Evolutionary conservation across 2,329 filamentous ascomycete species (phyloP).

Genomic region (Verticillium tricorpus): DNA sequence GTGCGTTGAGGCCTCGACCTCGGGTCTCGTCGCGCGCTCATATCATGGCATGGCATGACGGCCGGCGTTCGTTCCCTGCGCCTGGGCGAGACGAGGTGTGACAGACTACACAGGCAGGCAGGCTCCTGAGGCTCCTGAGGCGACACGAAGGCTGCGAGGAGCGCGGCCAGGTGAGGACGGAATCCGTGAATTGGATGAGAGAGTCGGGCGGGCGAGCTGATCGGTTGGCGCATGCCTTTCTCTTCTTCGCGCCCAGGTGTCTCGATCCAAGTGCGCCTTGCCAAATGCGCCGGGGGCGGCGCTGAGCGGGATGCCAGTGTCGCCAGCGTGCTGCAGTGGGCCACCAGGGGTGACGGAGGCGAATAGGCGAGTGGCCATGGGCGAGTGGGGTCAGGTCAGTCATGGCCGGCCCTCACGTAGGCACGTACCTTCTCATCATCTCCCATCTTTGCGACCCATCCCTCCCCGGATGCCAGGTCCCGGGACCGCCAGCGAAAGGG

Average conservation of each 20-base stretch:
- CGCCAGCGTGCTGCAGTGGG: neutral
- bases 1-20: neutral
- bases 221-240: neutral
- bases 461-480: neutral
- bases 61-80: neutral
- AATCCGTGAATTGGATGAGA: neutral
- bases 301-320: neutral
- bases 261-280: neutral
- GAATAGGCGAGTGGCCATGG: neutral
- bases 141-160: neutral
- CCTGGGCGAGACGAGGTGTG: neutral
- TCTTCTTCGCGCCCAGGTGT: neutral
- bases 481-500: neutral
- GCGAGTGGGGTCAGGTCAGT: neutral
- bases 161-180: neutral
- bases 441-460: neutral
- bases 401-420: too few relatives aligned
- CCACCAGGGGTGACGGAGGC: neutral
- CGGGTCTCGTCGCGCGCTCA: neutral
- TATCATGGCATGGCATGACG: neutral
- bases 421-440: neutral
- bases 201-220: neutral
- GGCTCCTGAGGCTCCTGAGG: neutral
- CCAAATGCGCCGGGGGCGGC: neutral
- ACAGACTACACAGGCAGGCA: neutral